Percentiles rank a stretch among this genome's conserved stretches.
Conservation (phyloP, 306 rosid species). For the Morella rubra region DNA sequence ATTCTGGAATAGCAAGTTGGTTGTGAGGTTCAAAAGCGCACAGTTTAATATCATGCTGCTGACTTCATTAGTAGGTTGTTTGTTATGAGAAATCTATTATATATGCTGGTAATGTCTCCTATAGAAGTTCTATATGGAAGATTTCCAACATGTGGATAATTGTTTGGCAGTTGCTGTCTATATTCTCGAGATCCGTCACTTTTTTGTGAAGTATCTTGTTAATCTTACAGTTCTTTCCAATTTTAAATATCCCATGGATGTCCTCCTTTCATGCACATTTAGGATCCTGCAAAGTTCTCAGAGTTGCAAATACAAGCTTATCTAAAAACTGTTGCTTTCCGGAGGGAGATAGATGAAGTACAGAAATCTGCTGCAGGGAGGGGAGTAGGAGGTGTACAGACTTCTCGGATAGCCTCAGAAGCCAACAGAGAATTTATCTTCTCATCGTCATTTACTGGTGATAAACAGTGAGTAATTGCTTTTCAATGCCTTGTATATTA, state of each 20-base stretch:
- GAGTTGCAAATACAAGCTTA: conserved; percentile 95
- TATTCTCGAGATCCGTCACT: background rate
- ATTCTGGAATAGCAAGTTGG: background rate
- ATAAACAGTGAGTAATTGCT: conserved; percentile 67
- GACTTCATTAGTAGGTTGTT: background rate
- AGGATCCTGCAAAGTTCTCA: conserved; percentile 91
- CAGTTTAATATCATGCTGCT: background rate
- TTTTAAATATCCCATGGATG: too few species aligned
- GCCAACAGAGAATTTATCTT: conserved; percentile 88
- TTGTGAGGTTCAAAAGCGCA: background rate
- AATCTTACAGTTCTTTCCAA: too few species aligned
- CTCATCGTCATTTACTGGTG: conserved; percentile 89
- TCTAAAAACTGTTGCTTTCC: conserved; percentile 95
- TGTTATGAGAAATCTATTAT: background rate
- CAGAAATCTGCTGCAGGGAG: conserved; percentile 87
- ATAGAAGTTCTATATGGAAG: background rate
- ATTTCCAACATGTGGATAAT: background rate
- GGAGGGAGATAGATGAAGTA: conserved; percentile 88
- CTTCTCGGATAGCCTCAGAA: conserved; percentile 92
- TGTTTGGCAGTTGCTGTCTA: background rate
- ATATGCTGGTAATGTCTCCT: background rate
- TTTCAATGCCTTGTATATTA: conserved; percentile 19
- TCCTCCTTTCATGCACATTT: conserved; percentile 19
- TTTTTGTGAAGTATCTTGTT: too few species aligned
- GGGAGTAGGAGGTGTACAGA: conserved; percentile 80